phyloP scores from a whole-genome alignment of 768 basidiomycete species.

The Tricholoma terreum region DNA sequence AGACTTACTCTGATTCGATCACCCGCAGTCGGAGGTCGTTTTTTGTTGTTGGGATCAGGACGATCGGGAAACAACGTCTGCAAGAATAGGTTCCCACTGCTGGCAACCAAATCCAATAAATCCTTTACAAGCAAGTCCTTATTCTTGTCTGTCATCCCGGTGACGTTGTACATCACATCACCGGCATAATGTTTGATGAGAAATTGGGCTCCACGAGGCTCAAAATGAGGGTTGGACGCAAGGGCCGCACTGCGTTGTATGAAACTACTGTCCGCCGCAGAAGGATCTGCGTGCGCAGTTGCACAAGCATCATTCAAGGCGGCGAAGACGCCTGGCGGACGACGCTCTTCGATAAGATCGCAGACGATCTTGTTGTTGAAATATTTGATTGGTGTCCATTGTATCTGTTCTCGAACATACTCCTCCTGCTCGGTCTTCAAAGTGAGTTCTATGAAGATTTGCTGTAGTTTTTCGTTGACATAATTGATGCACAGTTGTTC shows the following conservation, averaged over 20 bases:
- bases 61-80: conserved; percentile 90
- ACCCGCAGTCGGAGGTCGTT: conserved; percentile 94
- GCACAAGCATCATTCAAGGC: conserved; percentile 99
- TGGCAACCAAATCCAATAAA: conserved; percentile 81
- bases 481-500: conserved; percentile 99
- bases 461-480: conserved; percentile 99
- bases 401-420: conserved; percentile 97
- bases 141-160: conserved; percentile 99
- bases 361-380: conserved; percentile 99
- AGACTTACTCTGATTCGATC: conserved; percentile 88
- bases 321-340: conserved; percentile 96
- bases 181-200: conserved; percentile 96
- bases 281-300: conserved; percentile 95
- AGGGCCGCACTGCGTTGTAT: conserved; percentile 84
- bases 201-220: conserved; percentile 91
- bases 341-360: conserved; percentile 94
- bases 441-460: conserved; percentile 98
- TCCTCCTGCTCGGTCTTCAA: conserved; percentile 99
- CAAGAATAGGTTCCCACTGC: conserved; percentile 80
- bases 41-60: conserved; percentile 95
- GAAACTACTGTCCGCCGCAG: conserved; percentile 96
- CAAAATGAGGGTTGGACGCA: conserved; percentile 88
- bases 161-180: conserved; percentile 96
- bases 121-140: conserved; percentile 97
- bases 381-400: conserved; percentile 99